Conservation (phyloP, 805 yeast genomes). For the Candida insectorum region DNA sequence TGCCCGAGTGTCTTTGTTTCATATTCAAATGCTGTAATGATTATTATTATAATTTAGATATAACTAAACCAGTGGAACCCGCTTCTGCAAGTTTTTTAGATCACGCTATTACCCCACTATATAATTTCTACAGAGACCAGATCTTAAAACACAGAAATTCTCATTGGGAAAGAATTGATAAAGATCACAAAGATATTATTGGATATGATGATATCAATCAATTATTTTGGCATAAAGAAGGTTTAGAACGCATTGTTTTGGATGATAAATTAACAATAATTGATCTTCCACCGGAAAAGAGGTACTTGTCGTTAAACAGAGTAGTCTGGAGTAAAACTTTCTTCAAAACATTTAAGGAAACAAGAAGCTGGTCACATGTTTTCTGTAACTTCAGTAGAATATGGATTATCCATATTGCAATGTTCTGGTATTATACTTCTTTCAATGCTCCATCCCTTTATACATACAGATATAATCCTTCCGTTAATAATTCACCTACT, state of each 20-base stretch:
- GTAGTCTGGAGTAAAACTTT: conserved; percentile 68
- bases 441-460: conserved; percentile 68
- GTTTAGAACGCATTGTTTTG: conserved; percentile 55
- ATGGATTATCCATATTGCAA: conserved; percentile 72
- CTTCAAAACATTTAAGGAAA: conserved; percentile 71
- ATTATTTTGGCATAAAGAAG: conserved; percentile 76
- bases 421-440: conserved; percentile 75
- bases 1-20: conserved; percentile 88
- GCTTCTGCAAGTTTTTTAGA: conserved; percentile 50
- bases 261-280: conserved; percentile 46
- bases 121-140: conserved; percentile 55
- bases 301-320: conserved; percentile 52
- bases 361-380: conserved; percentile 74
- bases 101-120: conserved; percentile 72
- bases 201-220: conserved; percentile 93
- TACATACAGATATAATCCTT: conserved; percentile 50
- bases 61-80: conserved; percentile 22
- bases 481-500: conserved; percentile 59
- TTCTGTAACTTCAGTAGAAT: conserved; percentile 71
- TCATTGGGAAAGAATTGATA: conserved; percentile 44
- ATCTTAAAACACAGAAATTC: conserved; percentile 45
- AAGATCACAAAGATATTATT: conserved; percentile 64
- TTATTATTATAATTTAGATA: conserved; percentile 49
- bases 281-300: conserved; percentile 49
- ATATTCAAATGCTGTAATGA: conserved; percentile 79